These are phyloP conservation scores for Aspergillus persii DNA, from an alignment of 2,329 filamentous ascomycete genomes.

Conservation along the genomic window DNA sequence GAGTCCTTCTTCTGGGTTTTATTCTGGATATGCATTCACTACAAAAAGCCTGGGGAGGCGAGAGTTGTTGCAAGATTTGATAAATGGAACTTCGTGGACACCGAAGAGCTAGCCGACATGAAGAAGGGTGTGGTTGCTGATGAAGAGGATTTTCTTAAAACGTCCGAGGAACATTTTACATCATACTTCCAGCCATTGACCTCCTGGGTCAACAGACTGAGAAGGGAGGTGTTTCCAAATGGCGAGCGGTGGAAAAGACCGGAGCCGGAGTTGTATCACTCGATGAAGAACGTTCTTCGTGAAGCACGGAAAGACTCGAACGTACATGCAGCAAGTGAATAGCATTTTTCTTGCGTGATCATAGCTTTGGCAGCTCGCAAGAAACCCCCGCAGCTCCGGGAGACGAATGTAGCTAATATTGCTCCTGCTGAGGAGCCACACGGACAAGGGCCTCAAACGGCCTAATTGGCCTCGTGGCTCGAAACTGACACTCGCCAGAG, in stretches of 20 bases:
- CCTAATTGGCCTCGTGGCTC: too few relatives aligned
- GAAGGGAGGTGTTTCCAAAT: background rate
- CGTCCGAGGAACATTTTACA: background rate
- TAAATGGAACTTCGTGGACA: background rate
- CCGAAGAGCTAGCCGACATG: too few relatives aligned
- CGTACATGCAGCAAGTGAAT: too few relatives aligned
- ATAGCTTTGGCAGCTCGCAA: too few relatives aligned
- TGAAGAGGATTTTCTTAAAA: background rate
- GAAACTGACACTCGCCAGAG: too few relatives aligned
- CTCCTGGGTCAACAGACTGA: background rate
- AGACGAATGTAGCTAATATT: too few relatives aligned
- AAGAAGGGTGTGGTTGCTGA: background rate
- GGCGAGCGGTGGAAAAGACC: background rate
- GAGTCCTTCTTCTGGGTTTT: slow-evolving; percentile 50
- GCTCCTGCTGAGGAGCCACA: too few relatives aligned
- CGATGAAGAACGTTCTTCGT: background rate
- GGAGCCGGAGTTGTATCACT: background rate
- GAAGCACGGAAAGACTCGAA: background rate
- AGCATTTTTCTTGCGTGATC: too few relatives aligned
- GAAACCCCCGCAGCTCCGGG: too few relatives aligned
- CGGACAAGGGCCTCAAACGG: too few relatives aligned
- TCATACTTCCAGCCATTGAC: background rate
- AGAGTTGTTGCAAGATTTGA: background rate
- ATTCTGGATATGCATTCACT: slow-evolving; percentile 47
- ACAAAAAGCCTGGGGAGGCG: slow-evolving; percentile 18